These are phyloP conservation scores for Termitomyces sp. DNA, from an alignment of 768 basidiomycete genomes.

Conservation along the genomic window DNA sequence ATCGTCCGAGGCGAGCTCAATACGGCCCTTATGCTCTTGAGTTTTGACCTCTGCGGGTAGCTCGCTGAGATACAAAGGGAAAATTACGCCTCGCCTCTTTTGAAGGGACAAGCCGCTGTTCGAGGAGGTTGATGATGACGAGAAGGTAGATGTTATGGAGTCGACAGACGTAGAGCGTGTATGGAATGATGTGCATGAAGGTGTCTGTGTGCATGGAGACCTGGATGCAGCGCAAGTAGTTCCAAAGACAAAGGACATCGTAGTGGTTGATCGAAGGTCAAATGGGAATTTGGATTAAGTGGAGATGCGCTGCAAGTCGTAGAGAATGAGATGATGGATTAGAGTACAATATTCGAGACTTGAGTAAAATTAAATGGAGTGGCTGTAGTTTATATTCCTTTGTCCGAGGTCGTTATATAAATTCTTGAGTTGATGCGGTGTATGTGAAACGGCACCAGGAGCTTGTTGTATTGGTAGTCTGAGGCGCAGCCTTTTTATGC, in stretches of 20 bases:
- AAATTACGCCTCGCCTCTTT: slow-evolving; percentile 16
- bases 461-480: background rate
- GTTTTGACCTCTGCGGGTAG: background rate
- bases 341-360: background rate
- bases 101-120: slow-evolving; percentile 8
- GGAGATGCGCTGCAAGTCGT: background rate
- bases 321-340: background rate
- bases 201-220: background rate
- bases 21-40: background rate
- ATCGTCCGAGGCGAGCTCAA: background rate
- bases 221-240: slow-evolving; percentile 6
- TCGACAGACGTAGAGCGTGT: slow-evolving; percentile 12
- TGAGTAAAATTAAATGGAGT: background rate
- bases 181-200: slow-evolving; percentile 1
- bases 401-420: slow-evolving; percentile 12
- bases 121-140: slow-evolving; percentile 5
- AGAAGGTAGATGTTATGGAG: slow-evolving; percentile 10
- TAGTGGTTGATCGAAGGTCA: background rate
- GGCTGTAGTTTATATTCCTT: background rate
- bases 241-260: slow-evolving; percentile 8
- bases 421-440: background rate
- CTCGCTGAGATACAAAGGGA: slow-evolving; percentile 9
- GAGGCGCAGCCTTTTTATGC: slow-evolving; percentile 1
- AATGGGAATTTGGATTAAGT: background rate
- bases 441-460: slow-evolving; percentile 11